Evolutionary conservation across 306 rosid genomes (phyloP).

Genomic region (Hippophae rhamnoides): DNA sequence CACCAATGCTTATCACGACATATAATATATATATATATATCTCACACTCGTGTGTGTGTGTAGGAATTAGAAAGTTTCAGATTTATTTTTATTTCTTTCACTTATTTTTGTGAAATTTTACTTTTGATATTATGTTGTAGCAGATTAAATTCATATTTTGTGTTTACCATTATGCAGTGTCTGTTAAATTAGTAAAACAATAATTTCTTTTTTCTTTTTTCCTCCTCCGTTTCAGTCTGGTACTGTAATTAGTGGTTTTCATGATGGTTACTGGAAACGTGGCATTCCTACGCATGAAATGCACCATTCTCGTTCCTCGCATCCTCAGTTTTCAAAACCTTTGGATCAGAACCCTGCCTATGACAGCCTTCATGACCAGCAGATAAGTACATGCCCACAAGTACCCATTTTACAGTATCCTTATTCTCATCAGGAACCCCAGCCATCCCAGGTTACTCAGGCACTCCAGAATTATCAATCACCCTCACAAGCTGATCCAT

Average conservation of each 20-base stretch:
- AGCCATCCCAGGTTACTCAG: slow-evolving; percentile 2
- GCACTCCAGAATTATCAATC: slow-evolving; percentile 21
- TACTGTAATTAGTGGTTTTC: slow-evolving; percentile 59
- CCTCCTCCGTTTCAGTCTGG: slow-evolving; percentile 65
- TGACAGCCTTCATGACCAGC: slow-evolving; percentile 93
- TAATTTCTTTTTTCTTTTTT: slow-evolving; percentile 27
- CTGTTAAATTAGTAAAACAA: slow-evolving; percentile 17
- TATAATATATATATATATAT: no score
- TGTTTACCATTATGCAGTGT: background rate
- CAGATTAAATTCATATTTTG: no score
- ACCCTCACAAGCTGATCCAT: slow-evolving; percentile 43
- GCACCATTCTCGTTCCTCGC: slow-evolving; percentile 55
- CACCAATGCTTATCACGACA: no score
- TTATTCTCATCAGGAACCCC: slow-evolving; percentile 50
- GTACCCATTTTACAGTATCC: slow-evolving; percentile 50
- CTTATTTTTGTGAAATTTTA: no score
- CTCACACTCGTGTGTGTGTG: no score
- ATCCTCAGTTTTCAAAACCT: slow-evolving; percentile 71
- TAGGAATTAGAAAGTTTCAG: no score
- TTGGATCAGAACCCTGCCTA: slow-evolving; percentile 74
- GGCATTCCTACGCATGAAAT: slow-evolving; percentile 66
- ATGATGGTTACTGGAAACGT: slow-evolving; percentile 86
- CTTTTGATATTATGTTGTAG: no score
- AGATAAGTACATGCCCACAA: slow-evolving; percentile 44
- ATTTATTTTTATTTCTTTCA: no score